Percentiles rank a stretch among this genome's conserved stretches.
These are phyloP conservation scores for Colletotrichum cordylinicola DNA, from an alignment of 2,329 filamentous ascomycete genomes.

Conservation along the genomic window DNA sequence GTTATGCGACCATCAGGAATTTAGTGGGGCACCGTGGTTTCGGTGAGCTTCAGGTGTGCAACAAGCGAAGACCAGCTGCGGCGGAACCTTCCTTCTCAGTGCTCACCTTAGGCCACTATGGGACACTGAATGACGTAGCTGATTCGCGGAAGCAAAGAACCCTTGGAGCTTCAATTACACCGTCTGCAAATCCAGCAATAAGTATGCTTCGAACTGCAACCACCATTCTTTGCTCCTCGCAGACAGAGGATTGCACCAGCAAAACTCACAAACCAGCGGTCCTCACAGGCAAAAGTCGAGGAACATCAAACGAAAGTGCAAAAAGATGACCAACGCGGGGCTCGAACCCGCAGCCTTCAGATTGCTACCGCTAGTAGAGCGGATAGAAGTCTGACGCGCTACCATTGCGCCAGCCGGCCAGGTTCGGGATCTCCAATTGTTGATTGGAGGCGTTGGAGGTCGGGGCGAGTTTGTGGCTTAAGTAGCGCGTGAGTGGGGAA, in stretches of 20 bases:
- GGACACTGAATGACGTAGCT: background rate
- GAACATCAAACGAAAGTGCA: background rate
- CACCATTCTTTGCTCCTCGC: background rate
- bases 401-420: conserved; percentile 23
- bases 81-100: background rate
- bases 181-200: too few species aligned
- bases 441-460: background rate
- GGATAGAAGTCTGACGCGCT: conserved; percentile 22
- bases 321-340: conserved; percentile 18
- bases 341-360: conserved; percentile 23
- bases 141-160: background rate
- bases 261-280: background rate
- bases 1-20: conserved; percentile 11
- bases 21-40: background rate
- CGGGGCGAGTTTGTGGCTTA: fast-evolving
- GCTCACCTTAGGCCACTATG: background rate
- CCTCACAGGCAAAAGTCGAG: background rate
- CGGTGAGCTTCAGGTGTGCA: conserved; percentile 14
- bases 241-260: background rate
- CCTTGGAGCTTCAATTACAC: background rate
- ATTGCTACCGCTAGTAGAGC: background rate
- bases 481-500: background rate
- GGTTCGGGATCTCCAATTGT: background rate
- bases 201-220: background rate
- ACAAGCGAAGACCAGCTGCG: background rate